Conservation (phyloP, 495 filamentous ascomycete genomes). For the Aeminium ludgeri region DNA sequence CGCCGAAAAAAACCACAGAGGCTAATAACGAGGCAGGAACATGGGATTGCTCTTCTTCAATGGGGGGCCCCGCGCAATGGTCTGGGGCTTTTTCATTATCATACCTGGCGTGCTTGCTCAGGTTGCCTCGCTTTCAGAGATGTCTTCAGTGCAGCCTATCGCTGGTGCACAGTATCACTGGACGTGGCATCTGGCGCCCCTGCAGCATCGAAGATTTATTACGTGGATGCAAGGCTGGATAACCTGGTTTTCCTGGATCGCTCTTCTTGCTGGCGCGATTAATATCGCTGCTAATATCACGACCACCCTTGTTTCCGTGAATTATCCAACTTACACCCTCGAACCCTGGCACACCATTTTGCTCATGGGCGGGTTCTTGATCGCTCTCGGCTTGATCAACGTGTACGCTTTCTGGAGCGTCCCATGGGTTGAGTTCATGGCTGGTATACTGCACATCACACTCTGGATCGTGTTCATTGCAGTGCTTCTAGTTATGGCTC, state of each 20-base stretch:
- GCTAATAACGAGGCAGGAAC: not conserved
- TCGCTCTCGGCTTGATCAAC: constrained; percentile 29
- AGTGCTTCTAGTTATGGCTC: constrained; percentile 29
- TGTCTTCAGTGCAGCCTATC: constrained; percentile 11
- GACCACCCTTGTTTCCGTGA: constrained; percentile 31
- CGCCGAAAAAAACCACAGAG: no score
- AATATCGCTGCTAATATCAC: constrained; percentile 30
- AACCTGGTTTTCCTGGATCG: constrained; percentile 26
- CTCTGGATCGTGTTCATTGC: constrained; percentile 30
- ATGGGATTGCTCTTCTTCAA: constrained; percentile 2
- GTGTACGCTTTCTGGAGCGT: constrained; percentile 30
- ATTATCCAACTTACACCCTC: constrained; percentile 27
- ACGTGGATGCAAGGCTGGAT: constrained; percentile 30
- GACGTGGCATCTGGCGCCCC: constrained; percentile 5
- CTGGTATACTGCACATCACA: constrained; percentile 32
- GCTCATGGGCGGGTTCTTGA: constrained; percentile 31
- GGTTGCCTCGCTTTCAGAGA: constrained; percentile 10
- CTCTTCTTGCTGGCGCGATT: constrained; percentile 13
- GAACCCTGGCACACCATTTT: constrained; percentile 33
- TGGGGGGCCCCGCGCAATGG: constrained; percentile 3
- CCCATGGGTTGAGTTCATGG: constrained; percentile 31
- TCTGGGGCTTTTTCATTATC: constrained; percentile 5
- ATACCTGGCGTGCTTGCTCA: not conserved
- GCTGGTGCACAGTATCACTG: constrained; percentile 14
- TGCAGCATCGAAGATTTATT: constrained; percentile 25